Conservation (phyloP, 78 protist genomes). For the Emiliania huxleyi region DNA sequence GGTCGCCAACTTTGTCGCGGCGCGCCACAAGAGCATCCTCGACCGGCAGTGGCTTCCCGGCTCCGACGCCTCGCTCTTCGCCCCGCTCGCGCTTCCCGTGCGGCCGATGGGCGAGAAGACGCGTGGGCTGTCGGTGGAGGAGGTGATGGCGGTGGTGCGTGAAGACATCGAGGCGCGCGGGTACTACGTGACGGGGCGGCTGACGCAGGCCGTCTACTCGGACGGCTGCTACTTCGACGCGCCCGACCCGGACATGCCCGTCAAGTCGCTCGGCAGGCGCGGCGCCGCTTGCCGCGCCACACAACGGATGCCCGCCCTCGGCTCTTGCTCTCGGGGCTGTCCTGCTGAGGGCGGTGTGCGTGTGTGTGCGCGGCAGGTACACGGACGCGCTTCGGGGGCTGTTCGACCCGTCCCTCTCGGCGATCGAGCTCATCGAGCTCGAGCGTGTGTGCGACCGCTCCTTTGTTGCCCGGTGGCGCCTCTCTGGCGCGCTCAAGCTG, state of each 20-base stretch:
- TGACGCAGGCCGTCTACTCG: background rate
- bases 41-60: background rate
- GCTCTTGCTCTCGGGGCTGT: too few species aligned
- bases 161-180: background rate
- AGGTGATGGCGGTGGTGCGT: background rate
- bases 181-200: background rate
- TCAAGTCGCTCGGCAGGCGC: background rate
- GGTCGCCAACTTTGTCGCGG: background rate
- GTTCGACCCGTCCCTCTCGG: background rate
- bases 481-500: background rate
- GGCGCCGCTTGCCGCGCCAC: too few species aligned
- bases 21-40: slow-evolving; percentile 21
- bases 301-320: too few species aligned
- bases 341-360: too few species aligned
- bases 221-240: slow-evolving; percentile 6
- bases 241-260: slow-evolving; percentile 22
- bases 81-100: too few species aligned
- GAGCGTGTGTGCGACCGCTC: background rate
- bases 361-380: too few species aligned
- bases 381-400: background rate
- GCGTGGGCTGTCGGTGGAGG: background rate
- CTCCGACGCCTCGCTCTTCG: too few species aligned
- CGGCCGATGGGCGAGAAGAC: background rate
- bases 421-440: background rate
- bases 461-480: background rate